These are phyloP conservation scores for Epichloe scottii DNA, from an alignment of 2,329 filamentous ascomycete genomes.

Conservation along the genomic window DNA sequence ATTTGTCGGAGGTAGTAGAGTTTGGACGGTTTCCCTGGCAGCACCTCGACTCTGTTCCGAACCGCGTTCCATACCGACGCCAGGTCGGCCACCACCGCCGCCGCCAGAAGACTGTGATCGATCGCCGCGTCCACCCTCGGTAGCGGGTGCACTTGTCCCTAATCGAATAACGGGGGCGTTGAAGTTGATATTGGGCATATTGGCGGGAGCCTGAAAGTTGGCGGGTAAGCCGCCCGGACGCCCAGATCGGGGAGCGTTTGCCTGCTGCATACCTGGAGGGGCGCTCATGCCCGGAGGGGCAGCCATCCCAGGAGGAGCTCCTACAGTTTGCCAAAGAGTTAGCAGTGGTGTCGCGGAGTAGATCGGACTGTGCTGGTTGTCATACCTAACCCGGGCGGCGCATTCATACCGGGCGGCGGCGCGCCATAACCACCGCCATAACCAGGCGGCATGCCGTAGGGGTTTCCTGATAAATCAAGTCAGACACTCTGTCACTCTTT, in stretches of 20 bases:
- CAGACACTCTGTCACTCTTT: neutral
- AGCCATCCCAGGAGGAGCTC: constrained; percentile 68
- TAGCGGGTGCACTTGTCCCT: constrained; percentile 58
- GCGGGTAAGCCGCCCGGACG: constrained; percentile 68
- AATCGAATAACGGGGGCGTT: constrained; percentile 91
- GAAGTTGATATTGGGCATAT: constrained; percentile 97
- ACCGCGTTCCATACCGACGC: constrained; percentile 50
- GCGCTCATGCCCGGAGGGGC: constrained; percentile 66
- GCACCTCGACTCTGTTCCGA: constrained; percentile 55
- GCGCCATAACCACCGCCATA: constrained; percentile 54
- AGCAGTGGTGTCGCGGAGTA: neutral
- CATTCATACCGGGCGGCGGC: constrained; percentile 55
- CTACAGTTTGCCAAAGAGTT: constrained; percentile 25
- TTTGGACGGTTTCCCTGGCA: constrained; percentile 55
- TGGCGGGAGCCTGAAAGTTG: constrained; percentile 78
- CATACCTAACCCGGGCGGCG: constrained; percentile 74
- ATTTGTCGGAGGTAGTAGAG: constrained; percentile 66
- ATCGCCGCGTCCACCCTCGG: constrained; percentile 32
- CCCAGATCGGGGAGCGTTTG: constrained; percentile 61
- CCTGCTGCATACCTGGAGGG: constrained; percentile 70
- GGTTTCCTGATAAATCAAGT: constrained; percentile 23
- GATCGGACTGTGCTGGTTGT: constrained; percentile 4
- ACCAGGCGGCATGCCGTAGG: constrained; percentile 63
- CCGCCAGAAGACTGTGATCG: constrained; percentile 8
- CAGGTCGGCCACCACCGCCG: constrained; percentile 28